Evolutionary conservation across 2,329 filamentous ascomycete species (phyloP).

Genomic region (Pseudocercospora eumusae): DNA sequence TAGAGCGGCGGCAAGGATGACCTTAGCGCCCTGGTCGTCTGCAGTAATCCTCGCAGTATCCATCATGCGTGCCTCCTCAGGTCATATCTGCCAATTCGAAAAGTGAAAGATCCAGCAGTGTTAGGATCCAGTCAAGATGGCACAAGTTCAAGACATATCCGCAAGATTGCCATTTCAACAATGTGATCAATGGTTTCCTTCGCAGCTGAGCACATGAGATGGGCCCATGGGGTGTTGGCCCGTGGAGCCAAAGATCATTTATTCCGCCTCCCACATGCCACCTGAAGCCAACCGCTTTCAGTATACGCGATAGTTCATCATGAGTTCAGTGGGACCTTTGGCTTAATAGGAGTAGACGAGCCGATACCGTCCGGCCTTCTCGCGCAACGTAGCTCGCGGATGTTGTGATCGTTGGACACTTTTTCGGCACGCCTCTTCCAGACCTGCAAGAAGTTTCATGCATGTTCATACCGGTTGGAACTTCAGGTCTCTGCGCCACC

Average conservation of each 20-base stretch:
- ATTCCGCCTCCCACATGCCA: conserved; percentile 6
- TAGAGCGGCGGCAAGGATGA: conserved; percentile 5
- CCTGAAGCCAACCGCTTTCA: not conserved
- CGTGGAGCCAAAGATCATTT: not conserved
- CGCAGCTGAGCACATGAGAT: not conserved
- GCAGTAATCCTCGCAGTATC: conserved; percentile 3
- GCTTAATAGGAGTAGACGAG: not conserved
- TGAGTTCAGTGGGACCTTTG: not conserved
- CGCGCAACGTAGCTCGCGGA: not conserved
- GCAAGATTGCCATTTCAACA: not conserved
- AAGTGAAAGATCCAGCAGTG: not conserved
- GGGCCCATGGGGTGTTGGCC: too few species aligned
- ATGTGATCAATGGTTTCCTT: not conserved
- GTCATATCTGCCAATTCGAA: not conserved
- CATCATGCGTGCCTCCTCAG: not conserved
- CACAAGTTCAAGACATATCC: not conserved
- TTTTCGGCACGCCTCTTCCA: not conserved
- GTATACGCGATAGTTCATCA: conserved; percentile 2
- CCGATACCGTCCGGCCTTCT: not conserved
- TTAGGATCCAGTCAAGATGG: not conserved
- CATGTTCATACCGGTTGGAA: too few species aligned
- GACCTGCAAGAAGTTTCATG: not conserved
- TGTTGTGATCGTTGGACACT: not conserved
- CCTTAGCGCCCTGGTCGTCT: conserved; percentile 10
- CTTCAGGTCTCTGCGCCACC: not conserved